Conservation (phyloP, 352 stramenopile species). For the Saprolegnia diclina region DNA sequence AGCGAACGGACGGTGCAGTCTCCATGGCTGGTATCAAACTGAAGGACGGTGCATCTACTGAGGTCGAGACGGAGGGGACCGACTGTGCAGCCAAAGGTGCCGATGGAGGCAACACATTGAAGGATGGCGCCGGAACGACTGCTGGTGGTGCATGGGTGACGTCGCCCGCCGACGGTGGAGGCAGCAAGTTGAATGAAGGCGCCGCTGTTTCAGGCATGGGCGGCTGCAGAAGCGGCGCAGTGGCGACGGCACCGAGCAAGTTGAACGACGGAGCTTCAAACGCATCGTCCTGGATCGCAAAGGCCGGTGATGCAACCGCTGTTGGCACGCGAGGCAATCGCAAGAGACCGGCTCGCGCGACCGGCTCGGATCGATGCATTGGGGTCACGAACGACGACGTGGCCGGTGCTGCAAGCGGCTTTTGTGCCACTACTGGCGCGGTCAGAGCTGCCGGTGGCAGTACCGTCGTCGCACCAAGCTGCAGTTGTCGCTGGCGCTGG, state of each 20-base stretch:
- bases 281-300: neutral
- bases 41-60: conserved; percentile 8
- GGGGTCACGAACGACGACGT: neutral
- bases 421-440: neutral
- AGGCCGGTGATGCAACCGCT: neutral
- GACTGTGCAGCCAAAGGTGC: too few species aligned
- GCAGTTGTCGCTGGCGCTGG: conserved; percentile 1
- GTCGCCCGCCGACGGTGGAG: too few species aligned
- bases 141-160: too few species aligned
- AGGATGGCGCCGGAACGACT: too few species aligned
- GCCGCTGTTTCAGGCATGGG: neutral
- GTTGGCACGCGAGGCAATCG: neutral
- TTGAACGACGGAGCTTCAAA: neutral
- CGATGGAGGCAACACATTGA: too few species aligned
- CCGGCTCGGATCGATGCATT: too few species aligned
- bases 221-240: too few species aligned
- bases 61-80: neutral
- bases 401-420: neutral
- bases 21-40: neutral
- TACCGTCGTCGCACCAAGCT: neutral
- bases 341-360: neutral
- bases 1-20: neutral
- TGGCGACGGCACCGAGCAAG: neutral
- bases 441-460: neutral
- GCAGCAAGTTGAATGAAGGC: neutral